phyloP scores from a whole-genome alignment of 345 rosid genomes.

The Populus euphratica region DNA sequence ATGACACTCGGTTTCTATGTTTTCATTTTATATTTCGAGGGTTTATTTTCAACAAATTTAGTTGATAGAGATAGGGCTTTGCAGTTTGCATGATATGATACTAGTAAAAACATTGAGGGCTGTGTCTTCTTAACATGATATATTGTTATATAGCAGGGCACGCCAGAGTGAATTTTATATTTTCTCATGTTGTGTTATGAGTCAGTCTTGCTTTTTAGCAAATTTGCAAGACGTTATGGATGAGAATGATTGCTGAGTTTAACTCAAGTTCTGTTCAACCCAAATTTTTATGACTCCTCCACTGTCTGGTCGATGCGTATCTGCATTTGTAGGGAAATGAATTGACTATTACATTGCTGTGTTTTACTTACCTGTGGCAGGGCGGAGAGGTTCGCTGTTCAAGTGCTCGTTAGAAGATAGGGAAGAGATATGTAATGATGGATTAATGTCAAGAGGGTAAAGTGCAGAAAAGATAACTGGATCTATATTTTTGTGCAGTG shows the following conservation, averaged over 20 bases:
- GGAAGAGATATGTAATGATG: neutral
- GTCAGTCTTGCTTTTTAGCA: neutral
- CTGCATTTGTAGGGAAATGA: neutral
- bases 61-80: neutral
- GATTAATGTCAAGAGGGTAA: neutral
- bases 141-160: neutral
- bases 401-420: neutral
- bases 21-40: neutral
- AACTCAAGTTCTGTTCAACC: neutral
- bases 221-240: neutral
- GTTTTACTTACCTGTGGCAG: neutral
- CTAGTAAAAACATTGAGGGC: neutral
- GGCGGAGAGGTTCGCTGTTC: neutral
- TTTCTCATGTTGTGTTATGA: neutral
- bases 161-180: neutral
- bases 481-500: conserved; percentile 35
- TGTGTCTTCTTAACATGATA: neutral
- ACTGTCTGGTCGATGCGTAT: neutral
- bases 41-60: neutral
- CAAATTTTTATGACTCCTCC: neutral
- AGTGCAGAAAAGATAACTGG: conserved; percentile 13
- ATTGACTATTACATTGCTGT: neutral
- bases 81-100: neutral
- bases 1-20: neutral
- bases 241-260: neutral